phyloP scores from a whole-genome alignment of 2,329 filamentous ascomycete genomes.

The Chaetomium strumarium region DNA sequence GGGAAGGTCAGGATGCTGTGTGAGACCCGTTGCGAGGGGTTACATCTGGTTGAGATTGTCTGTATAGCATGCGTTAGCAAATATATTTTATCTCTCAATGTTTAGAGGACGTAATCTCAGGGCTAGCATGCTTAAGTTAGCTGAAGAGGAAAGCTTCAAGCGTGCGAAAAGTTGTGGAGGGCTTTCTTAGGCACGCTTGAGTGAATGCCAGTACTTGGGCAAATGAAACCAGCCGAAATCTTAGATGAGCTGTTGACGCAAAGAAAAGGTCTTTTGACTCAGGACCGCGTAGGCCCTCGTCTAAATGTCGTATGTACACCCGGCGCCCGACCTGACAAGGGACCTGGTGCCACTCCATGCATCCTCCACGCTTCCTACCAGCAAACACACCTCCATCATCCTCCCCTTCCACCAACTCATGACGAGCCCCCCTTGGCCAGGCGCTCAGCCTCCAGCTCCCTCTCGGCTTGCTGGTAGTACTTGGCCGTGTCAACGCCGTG shows the following conservation, averaged over 20 bases:
- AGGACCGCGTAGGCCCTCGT: slow-evolving; percentile 12
- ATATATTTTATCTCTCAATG: background rate
- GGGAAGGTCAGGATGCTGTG: too few species aligned
- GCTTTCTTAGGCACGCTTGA: background rate
- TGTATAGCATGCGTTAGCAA: slow-evolving; percentile 8
- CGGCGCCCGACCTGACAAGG: slow-evolving; percentile 10
- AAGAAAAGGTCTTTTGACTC: slow-evolving; percentile 17
- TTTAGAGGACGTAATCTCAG: background rate
- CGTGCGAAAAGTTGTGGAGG: background rate
- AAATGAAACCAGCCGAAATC: background rate
- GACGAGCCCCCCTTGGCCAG: slow-evolving; percentile 17
- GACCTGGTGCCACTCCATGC: background rate
- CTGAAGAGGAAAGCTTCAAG: background rate
- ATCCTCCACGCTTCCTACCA: background rate
- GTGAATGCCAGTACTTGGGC: too few species aligned
- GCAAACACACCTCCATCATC: background rate
- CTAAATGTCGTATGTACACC: slow-evolving; percentile 23
- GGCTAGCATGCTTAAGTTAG: too few species aligned
- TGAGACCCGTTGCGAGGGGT: too few species aligned
- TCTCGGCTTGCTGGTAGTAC: slow-evolving; percentile 94
- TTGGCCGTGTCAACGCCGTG: slow-evolving; percentile 98
- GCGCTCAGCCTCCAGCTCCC: slow-evolving; percentile 77
- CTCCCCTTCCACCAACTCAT: slow-evolving; percentile 3
- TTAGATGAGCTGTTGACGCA: slow-evolving; percentile 5
- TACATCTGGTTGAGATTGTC: slow-evolving; percentile 2